Conservation (phyloP, 108 stramenopile genomes). For the Bacterosira constricta region DNA sequence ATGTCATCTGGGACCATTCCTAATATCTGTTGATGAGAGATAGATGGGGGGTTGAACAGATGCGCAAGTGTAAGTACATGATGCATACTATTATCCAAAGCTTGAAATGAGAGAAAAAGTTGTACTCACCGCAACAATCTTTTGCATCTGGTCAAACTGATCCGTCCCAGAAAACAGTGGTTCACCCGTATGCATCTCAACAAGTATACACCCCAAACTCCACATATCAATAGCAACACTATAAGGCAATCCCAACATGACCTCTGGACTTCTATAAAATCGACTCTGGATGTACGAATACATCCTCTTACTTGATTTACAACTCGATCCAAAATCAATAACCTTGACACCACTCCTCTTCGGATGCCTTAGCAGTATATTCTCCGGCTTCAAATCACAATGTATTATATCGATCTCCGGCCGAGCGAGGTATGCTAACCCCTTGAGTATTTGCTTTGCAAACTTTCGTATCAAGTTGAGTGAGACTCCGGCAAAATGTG, state of each 20-base stretch:
- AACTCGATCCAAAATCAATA: slow-evolving; percentile 98
- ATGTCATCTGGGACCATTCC: slow-evolving; percentile 89
- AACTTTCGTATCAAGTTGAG: slow-evolving; percentile 97
- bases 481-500: slow-evolving; percentile 96
- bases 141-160: slow-evolving; percentile 97
- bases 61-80: neutral
- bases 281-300: slow-evolving; percentile 99
- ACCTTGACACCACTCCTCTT: slow-evolving; percentile 96
- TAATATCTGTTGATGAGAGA: slow-evolving; percentile 52
- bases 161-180: slow-evolving; percentile 97
- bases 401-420: slow-evolving; percentile 95
- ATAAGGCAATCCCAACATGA: slow-evolving; percentile 96
- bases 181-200: slow-evolving; percentile 98
- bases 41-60: neutral
- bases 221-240: slow-evolving; percentile 98
- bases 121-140: slow-evolving; percentile 91
- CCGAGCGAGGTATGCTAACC: slow-evolving; percentile 87
- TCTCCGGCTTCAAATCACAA: slow-evolving; percentile 99
- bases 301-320: slow-evolving; percentile 88
- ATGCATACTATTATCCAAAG: neutral
- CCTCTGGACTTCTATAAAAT: slow-evolving; percentile 98
- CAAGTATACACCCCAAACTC: slow-evolving; percentile 98
- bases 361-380: slow-evolving; percentile 94
- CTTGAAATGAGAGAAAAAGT: no score
- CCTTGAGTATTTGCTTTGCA: slow-evolving; percentile 94